Conservation (phyloP, 2,329 filamentous ascomycete species). For the Capronia epimyces region DNA sequence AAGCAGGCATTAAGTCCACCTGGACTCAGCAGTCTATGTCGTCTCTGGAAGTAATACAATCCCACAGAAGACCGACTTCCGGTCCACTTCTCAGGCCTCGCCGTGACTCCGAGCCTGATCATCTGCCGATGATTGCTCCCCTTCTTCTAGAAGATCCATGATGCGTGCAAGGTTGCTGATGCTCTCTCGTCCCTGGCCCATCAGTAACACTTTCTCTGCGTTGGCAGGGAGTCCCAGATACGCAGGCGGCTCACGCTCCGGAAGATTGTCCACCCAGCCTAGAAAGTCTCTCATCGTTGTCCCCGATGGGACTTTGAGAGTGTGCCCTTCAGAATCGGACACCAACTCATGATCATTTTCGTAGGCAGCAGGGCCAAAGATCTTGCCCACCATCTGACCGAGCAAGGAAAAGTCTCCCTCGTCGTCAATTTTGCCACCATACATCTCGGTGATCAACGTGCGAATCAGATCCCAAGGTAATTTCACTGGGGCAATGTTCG, state of each 20-base stretch:
- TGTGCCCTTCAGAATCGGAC: conserved; percentile 55
- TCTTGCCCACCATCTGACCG: conserved; percentile 63
- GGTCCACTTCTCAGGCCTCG: too few relatives aligned
- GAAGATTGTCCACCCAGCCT: conserved; percentile 83
- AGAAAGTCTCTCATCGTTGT: conserved; percentile 82
- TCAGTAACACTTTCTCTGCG: conserved; percentile 88
- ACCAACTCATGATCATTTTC: conserved; percentile 90
- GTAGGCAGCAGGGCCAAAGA: conserved; percentile 83
- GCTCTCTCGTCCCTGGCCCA: conserved; percentile 79
- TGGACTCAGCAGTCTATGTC: too few relatives aligned
- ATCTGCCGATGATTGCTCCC: conserved; percentile 64
- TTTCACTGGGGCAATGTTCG: conserved; percentile 87
- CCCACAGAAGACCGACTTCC: too few relatives aligned
- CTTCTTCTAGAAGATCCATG: conserved; percentile 83
- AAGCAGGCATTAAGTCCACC: too few relatives aligned
- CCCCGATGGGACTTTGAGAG: conserved; percentile 69
- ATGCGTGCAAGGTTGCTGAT: conserved; percentile 79
- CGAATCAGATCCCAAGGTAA: conserved; percentile 96
- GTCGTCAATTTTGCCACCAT: conserved; percentile 95
- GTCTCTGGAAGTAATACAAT: too few relatives aligned
- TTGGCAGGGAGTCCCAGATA: conserved; percentile 92
- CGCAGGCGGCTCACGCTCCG: conserved; percentile 91
- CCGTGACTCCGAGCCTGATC: too few relatives aligned
- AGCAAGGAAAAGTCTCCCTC: conserved; percentile 75
- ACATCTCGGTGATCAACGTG: conserved; percentile 85